phyloP scores from a whole-genome alignment of 2,329 filamentous ascomycete genomes.

The Amylocarpus encephaloides region DNA sequence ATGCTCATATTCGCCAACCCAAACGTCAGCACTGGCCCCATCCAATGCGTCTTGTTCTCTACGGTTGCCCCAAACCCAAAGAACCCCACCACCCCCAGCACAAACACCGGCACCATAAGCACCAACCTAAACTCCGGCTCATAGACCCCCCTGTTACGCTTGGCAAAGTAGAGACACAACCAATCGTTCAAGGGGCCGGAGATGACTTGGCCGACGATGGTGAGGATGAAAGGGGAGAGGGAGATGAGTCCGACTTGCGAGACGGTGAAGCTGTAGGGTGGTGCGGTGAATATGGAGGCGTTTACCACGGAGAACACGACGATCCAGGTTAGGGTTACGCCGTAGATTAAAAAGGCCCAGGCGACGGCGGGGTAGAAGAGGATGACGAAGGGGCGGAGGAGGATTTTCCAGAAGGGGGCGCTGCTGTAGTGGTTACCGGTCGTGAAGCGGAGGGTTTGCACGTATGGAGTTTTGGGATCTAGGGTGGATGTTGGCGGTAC shows the following conservation, averaged over 20 bases:
- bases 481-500: not conserved
- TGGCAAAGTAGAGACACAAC: conserved; percentile 22
- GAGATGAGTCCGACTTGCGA: conserved; percentile 44
- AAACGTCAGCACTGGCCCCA: conserved; percentile 18
- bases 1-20: conserved; percentile 20
- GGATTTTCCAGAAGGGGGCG: conserved; percentile 32
- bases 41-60: conserved; percentile 18
- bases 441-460: conserved; percentile 26
- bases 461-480: conserved; percentile 28
- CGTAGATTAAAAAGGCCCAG: conserved; percentile 37
- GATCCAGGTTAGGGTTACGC: conserved; percentile 36
- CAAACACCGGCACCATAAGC: conserved; percentile 30
- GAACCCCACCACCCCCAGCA: conserved; percentile 16
- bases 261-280: conserved; percentile 40
- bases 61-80: conserved; percentile 22
- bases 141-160: conserved; percentile 20
- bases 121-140: conserved; percentile 47
- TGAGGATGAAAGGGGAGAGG: conserved; percentile 43
- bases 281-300: conserved; percentile 32
- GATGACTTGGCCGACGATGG: conserved; percentile 39
- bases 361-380: conserved; percentile 34
- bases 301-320: conserved; percentile 43
- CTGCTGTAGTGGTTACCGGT: conserved; percentile 30
- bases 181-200: conserved; percentile 38
- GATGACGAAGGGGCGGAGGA: conserved; percentile 32